A percentile compares a stretch with the other conserved stretches of the same genome.
Evolutionary conservation across 2,329 filamentous ascomycete species (phyloP).

Genomic region (Penicillium sp.): DNA sequence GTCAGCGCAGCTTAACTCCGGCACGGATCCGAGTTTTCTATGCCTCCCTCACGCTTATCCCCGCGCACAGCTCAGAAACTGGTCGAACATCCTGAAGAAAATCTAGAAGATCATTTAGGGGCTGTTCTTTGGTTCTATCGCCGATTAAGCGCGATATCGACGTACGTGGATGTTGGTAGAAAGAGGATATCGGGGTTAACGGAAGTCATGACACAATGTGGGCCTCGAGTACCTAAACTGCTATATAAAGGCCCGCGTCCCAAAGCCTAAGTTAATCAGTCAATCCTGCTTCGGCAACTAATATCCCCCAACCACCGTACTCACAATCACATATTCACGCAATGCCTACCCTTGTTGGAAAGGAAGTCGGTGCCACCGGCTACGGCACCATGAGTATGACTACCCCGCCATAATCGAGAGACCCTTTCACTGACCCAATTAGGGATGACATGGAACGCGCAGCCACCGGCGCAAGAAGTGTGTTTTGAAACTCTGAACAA

Average conservation of each 20-base stretch:
- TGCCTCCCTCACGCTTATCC: background rate
- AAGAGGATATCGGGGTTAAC: conserved; percentile 1
- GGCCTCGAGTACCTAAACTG: background rate
- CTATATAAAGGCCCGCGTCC: background rate
- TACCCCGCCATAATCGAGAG: conserved; percentile 1
- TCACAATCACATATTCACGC: background rate
- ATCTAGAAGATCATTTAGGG: too few species aligned
- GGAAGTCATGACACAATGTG: background rate
- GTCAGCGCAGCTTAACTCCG: conserved; percentile 8
- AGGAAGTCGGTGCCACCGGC: conserved; percentile 47
- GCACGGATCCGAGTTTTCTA: background rate
- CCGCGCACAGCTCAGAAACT: background rate
- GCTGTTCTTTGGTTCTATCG: background rate
- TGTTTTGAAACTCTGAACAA: conserved; percentile 53
- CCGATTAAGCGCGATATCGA: background rate
- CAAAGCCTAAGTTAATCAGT: background rate
- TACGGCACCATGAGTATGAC: conserved; percentile 52
- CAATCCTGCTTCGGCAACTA: background rate
- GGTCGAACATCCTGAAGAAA: background rate
- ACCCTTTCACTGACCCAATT: conserved; percentile 1
- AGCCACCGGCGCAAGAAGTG: conserved; percentile 27
- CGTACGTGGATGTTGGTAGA: background rate
- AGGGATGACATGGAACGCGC: conserved; percentile 36
- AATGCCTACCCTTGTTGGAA: conserved; percentile 31
- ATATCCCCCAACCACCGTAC: background rate